Base-by-base conservation (phyloP, 2,329 filamentous ascomycete species). In the Tetracladium maxilliforme region DNA sequence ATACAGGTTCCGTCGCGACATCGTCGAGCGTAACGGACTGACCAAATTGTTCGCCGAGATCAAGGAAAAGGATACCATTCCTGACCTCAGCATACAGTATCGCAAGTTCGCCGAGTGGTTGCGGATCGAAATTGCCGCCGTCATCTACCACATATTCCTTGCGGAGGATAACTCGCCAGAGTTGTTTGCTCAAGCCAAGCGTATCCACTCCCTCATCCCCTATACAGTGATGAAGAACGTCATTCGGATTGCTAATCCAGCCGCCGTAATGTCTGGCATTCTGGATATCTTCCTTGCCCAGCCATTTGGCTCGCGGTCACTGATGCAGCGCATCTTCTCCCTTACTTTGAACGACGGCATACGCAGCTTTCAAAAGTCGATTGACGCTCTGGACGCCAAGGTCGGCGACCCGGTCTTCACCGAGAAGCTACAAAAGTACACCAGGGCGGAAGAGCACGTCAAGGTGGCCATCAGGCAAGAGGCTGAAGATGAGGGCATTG, bases 71-170 rank as follows among this genome's bases (percentile, higher is more conserved):
- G 64, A 81, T 31, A 83, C 69, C 4, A 87, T 98, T 26, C 67
- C 71, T 34, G 83, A 94, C 38, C 64, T 98, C 26, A 92, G 82
- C 43, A 76, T 92, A 8, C 86, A 95, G 47, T 95, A 95, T 49
- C 81, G 90, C 43, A 98, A 95, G 48, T 95, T 98, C 45, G 87
- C 87, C 11, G 90, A 98, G 49, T 98, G 90, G 90, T 59, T 95
- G 25, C 76, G 90, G 19, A 98, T 98, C 42, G 90, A 98, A 54
- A 76, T 98, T 24, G 90, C 90, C 14, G 90, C 90, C 20, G 94
- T 90, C 13, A 72, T 95, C 30, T 98, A 98, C 45, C 90, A 98
- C 48, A 61, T 98, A 17, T 98, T 98, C 61, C 64, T 98, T 22
- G 90, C 90, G 6, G 90, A 98, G 48, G 90, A 98, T 53, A 98